Percentiles rank a stretch among this genome's conserved stretches.
Conservation (phyloP, 148 eudicot genomes). For the Chenopodium suecicum region DNA sequence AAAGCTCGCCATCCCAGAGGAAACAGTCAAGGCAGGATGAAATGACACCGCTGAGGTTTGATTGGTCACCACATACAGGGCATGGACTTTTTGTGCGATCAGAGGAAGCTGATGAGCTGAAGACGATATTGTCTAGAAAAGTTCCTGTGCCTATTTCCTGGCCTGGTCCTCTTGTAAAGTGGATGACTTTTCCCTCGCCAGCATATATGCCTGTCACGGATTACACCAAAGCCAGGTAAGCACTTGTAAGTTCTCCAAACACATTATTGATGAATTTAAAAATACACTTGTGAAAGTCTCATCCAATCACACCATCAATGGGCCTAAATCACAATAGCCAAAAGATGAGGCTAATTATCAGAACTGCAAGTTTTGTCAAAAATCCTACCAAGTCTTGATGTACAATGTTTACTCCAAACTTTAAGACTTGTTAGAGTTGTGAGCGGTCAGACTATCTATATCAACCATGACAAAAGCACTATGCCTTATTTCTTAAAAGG, state of each 20-base stretch:
- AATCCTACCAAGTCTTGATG: background rate
- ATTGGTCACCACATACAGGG: constrained; percentile 71
- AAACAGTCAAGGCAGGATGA: constrained; percentile 91
- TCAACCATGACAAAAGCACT: no score
- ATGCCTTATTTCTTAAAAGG: background rate
- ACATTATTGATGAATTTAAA: background rate
- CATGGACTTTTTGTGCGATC: constrained; percentile 48
- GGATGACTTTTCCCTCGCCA: constrained; percentile 81
- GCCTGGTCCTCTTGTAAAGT: constrained; percentile 83
- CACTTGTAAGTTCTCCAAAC: background rate
- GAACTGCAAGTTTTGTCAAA: background rate
- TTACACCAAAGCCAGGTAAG: background rate
- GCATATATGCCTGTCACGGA: constrained; percentile 63
- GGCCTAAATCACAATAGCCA: background rate
- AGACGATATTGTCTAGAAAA: constrained; percentile 56
- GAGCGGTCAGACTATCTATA: background rate
- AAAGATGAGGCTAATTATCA: background rate
- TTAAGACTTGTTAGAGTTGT: background rate
- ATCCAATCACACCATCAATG: background rate
- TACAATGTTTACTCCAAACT: background rate
- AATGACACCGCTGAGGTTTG: constrained; percentile 62
- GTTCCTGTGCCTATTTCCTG: constrained; percentile 93
- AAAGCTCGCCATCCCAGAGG: constrained; percentile 73
- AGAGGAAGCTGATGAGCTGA: constrained; percentile 61
- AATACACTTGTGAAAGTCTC: background rate